phyloP scores from a whole-genome alignment of 179 eudicot species.

The Heliamphora pulchella region DNA sequence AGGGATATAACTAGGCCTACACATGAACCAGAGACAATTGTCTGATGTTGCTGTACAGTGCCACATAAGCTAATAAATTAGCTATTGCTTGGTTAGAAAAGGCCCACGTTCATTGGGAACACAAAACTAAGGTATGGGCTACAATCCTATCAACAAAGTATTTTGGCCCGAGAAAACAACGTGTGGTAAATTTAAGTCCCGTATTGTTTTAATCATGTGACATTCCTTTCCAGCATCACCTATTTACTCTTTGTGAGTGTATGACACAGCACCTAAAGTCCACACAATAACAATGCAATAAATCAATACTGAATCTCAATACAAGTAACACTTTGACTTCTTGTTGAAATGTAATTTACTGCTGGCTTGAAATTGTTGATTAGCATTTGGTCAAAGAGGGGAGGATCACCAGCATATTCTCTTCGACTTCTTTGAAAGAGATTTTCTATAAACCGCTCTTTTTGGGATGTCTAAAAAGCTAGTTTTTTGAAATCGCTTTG shows the following conservation, averaged over 20 bases:
- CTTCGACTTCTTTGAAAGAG: neutral
- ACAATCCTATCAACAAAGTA: neutral
- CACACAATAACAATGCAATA: neutral
- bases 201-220: neutral
- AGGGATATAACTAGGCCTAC: neutral
- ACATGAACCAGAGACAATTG: neutral
- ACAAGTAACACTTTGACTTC: neutral
- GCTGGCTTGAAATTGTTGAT: neutral
- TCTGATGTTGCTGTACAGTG: neutral
- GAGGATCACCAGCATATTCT: neutral
- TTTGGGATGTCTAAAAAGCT: too few relatives aligned
- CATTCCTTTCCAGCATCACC: neutral
- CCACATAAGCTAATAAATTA: neutral
- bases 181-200: neutral
- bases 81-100: constrained; percentile 4
- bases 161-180: neutral
- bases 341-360: neutral
- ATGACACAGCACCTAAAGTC: neutral
- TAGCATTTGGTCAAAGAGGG: neutral
- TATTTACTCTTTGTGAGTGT: neutral
- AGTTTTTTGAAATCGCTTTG: too few relatives aligned
- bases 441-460: neutral
- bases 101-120: neutral
- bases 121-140: neutral
- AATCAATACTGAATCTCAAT: neutral